These are phyloP conservation scores for Didymella keratinophila DNA, from an alignment of 2,329 filamentous ascomycete genomes.

Conservation along the genomic window DNA sequence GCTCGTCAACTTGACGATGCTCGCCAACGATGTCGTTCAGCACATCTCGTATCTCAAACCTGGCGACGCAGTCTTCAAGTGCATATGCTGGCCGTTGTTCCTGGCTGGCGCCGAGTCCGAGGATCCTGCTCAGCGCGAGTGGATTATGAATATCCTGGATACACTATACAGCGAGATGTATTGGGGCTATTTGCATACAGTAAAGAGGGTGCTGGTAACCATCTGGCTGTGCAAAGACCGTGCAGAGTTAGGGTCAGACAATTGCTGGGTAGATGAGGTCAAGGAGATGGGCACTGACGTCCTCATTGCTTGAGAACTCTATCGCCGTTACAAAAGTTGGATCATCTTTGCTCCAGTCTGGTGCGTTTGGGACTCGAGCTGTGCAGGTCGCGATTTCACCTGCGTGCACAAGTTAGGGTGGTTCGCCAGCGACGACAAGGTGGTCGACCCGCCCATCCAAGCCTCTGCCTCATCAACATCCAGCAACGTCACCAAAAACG, in stretches of 20 bases:
- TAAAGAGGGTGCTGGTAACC: conserved; percentile 43
- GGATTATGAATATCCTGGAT: conserved; percentile 60
- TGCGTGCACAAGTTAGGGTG: not conserved
- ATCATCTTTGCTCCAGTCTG: not conserved
- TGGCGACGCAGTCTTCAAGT: conserved; percentile 64
- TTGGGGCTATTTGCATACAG: conserved; percentile 50
- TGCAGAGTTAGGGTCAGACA: conserved; percentile 30
- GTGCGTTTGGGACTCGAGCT: not conserved
- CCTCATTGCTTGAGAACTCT: conserved; percentile 38
- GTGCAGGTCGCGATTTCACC: too few relatives aligned
- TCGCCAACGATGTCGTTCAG: conserved; percentile 61
- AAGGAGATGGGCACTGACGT: conserved; percentile 44
- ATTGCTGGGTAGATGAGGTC: conserved; percentile 47
- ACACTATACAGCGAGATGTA: conserved; percentile 46
- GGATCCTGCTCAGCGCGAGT: conserved; percentile 57
- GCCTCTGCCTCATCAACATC: not conserved
- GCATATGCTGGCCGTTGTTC: conserved; percentile 67
- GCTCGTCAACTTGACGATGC: conserved; percentile 42
- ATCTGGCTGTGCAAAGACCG: conserved; percentile 47
- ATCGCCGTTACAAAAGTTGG: too few relatives aligned
- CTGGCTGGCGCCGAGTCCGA: conserved; percentile 65
- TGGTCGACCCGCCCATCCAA: not conserved
- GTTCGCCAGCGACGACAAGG: not conserved
- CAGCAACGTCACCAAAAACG: not conserved
- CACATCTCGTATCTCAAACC: conserved; percentile 60